Base-by-base conservation (phyloP, 257 asterid genomes). In the Nicotiana undulata region DNA sequence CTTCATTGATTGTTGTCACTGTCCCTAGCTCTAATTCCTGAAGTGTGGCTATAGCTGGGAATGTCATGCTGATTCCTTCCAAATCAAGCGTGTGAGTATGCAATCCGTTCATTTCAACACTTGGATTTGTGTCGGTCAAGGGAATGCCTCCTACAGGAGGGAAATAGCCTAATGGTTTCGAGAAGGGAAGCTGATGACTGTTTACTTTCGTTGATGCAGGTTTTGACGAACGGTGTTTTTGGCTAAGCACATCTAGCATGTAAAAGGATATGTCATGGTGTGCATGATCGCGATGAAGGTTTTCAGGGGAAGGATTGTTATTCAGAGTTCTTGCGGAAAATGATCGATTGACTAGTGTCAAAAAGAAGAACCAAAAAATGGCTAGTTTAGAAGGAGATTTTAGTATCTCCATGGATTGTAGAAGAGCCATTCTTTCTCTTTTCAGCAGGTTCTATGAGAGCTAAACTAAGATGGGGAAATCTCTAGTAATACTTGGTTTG, bases 1-100 rank as follows among this genome's bases (percentile, higher is more conserved):
- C 90, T 76, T 90, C 98, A 17, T 86, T 88, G 49, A 93, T 89
- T 2, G 89, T 86, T 0, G 91, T 89, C 29, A 93, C 91, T 3
- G 90, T 91, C 4, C 97, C 94, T n/a, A 82, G 61, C 44, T 86
- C 85, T 79, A 86, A n/a, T 37, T 86, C 89, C n/a, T 83, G 81
- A n/a, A 86, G 84, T 5, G 87, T 79, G 15, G 84, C 83, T 29
- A 79, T 59, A 10, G 85, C 80, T 5, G 89, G 87, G 70, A 84
- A 84, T 9, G 89, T 34, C 80, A 83, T 26, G 9, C 80, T 59
- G 28, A 84, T 64, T 1, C 87, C 89, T 26, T 72, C 64, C n/a
- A 84, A 22, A 64, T 84, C 84, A 20, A 84, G 80, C 6, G 85
- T 81, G 56, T 68, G 82, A 32, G 78, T 72, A n/a, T 82, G 70